Conservation (phyloP, 805 yeast species). For the Schwanniomyces pseudopolymorphus region DNA sequence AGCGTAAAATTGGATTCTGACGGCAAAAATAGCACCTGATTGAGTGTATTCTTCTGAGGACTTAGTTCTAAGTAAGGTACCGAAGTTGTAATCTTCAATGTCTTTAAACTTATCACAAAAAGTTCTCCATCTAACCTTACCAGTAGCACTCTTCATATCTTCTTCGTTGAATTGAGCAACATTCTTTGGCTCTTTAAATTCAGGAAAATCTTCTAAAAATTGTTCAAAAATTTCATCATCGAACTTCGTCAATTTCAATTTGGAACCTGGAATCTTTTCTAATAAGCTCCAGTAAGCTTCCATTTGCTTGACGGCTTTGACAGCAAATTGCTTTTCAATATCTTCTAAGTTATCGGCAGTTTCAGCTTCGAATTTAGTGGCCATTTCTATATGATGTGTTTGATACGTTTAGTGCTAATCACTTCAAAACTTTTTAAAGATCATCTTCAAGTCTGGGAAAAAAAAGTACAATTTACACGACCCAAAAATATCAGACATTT, state of each 20-base stretch:
- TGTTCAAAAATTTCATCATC: constrained; percentile 69
- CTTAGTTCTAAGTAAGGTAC: constrained; percentile 83
- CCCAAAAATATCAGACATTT: background rate
- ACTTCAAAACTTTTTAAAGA: background rate
- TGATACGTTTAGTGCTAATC: background rate
- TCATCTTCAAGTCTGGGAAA: no score
- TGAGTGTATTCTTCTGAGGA: constrained; percentile 74
- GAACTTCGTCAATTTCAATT: constrained; percentile 65
- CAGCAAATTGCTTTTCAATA: constrained; percentile 96
- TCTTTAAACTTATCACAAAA: constrained; percentile 82
- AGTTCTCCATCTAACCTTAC: constrained; percentile 89
- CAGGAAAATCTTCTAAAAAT: constrained; percentile 80
- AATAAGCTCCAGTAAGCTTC: constrained; percentile 89
- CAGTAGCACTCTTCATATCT: constrained; percentile 73
- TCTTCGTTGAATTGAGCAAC: constrained; percentile 67
- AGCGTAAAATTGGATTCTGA: constrained; percentile 93
- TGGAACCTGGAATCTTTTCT: constrained; percentile 73
- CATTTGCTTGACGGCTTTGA: constrained; percentile 93
- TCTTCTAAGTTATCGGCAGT: constrained; percentile 86
- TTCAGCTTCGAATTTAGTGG: constrained; percentile 71
- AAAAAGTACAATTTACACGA: background rate
- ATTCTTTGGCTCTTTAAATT: constrained; percentile 61
- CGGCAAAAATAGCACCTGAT: constrained; percentile 81
- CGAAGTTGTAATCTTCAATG: constrained; percentile 91
- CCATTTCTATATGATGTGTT: constrained; percentile 17